These are phyloP conservation scores for Geotrichum reessii DNA, from an alignment of 1,139 yeast genomes.

Conservation along the genomic window DNA sequence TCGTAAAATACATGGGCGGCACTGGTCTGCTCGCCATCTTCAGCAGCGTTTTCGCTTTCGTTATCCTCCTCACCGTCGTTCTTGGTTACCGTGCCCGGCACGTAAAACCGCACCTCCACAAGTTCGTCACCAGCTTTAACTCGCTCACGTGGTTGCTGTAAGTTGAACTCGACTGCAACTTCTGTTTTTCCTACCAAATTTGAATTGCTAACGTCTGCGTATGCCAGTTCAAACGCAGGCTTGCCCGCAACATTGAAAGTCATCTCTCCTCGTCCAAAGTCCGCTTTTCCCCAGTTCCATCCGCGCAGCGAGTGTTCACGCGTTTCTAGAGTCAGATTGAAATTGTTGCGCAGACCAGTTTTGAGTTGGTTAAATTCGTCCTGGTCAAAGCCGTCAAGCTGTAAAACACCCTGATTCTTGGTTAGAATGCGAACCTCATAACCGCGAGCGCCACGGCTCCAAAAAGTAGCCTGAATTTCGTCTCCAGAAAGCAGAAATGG, in stretches of 20 bases:
- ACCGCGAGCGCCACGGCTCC: constrained; percentile 95
- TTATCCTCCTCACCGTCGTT: constrained; percentile 34
- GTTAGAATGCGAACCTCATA: constrained; percentile 86
- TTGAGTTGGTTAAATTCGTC: constrained; percentile 76
- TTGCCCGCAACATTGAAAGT: constrained; percentile 80
- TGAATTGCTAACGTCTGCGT: constrained; percentile 72
- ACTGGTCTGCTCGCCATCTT: constrained; percentile 53
- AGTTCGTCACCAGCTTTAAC: constrained; percentile 86
- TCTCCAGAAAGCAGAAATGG: constrained; percentile 85
- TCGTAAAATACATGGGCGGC: constrained; percentile 87
- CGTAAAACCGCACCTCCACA: constrained; percentile 87
- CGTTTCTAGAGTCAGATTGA: constrained; percentile 65
- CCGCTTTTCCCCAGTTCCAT: constrained; percentile 98
- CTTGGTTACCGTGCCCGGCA: constrained; percentile 70
- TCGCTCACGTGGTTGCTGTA: constrained; percentile 50
- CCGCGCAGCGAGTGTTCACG: constrained; percentile 92
- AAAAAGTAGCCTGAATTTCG: constrained; percentile 69
- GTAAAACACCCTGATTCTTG: constrained; percentile 77
- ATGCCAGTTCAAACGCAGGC: constrained; percentile 90
- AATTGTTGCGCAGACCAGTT: constrained; percentile 75
- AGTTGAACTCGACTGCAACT: constrained; percentile 81
- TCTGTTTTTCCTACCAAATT: constrained; percentile 90
- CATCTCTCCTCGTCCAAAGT: constrained; percentile 86
- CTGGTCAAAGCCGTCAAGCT: constrained; percentile 85
- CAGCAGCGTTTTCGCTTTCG: constrained; percentile 39